These are phyloP conservation scores for Blastobotrys malaysiensis DNA, from an alignment of 1,139 yeast genomes.

Conservation along the genomic window DNA sequence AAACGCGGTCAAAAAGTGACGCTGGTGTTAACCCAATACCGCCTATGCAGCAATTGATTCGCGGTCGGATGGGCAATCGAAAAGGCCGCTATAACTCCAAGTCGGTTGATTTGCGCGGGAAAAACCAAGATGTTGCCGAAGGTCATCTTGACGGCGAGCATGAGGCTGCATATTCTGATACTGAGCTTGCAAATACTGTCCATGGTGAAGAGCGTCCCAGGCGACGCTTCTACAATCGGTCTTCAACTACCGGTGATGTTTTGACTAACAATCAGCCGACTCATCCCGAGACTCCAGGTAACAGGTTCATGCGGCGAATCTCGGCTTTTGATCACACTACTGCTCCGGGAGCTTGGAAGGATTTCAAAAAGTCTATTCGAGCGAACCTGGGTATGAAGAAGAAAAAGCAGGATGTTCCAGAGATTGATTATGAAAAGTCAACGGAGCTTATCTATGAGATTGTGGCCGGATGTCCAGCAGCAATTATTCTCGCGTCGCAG, in stretches of 20 bases:
- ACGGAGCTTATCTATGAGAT: conserved; percentile 59
- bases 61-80: neutral
- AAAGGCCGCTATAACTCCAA: conserved; percentile 6
- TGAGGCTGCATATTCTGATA: conserved; percentile 15
- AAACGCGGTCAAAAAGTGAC: conserved; percentile 22
- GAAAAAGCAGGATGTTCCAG: conserved; percentile 24
- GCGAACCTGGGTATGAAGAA: conserved; percentile 24
- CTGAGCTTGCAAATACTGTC: conserved; percentile 10
- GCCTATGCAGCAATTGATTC: neutral
- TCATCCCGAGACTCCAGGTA: conserved; percentile 1
- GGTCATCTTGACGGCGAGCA: conserved; percentile 3
- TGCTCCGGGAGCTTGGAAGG: conserved; percentile 24
- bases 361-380: conserved; percentile 24
- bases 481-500: conserved; percentile 67
- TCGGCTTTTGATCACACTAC: conserved; percentile 19
- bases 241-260: conserved; percentile 12
- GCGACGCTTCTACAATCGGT: conserved; percentile 7
- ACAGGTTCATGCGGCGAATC: conserved; percentile 17
- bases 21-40: conserved; percentile 17
- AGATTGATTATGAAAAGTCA: conserved; percentile 44
- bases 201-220: conserved; percentile 8
- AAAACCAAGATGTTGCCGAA: conserved; percentile 1
- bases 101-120: conserved; percentile 8
- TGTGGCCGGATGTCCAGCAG: conserved; percentile 73
- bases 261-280: conserved; percentile 4